Percentiles rank a stretch among this genome's conserved stretches.
phyloP scores from a whole-genome alignment of 2,329 filamentous ascomycete genomes.

The Sarocladiaceae sp. region DNA sequence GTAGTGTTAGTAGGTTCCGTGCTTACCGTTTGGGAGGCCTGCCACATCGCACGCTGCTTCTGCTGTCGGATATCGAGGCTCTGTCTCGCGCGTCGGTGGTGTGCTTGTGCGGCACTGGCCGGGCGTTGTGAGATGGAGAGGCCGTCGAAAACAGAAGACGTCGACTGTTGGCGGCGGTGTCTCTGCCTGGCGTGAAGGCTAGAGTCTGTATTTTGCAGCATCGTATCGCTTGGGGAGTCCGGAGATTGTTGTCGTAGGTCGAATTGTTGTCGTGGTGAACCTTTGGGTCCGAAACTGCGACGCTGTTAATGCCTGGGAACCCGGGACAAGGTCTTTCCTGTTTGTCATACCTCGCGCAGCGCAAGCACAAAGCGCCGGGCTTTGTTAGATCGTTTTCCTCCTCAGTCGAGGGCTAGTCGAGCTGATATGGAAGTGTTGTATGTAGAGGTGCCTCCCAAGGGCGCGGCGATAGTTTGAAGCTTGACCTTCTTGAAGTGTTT shows the following conservation, averaged over 20 bases:
- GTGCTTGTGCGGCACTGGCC: conserved; percentile 16
- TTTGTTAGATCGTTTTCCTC: conserved; percentile 34
- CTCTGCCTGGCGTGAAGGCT: conserved; percentile 57
- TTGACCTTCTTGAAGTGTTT: background rate
- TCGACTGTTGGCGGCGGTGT: conserved; percentile 85
- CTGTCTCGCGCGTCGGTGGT: conserved; percentile 72
- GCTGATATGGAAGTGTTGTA: background rate
- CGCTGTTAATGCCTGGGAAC: background rate
- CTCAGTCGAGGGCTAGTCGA: conserved; percentile 36
- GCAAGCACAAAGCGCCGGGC: conserved; percentile 78
- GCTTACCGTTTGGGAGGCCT: conserved; percentile 37
- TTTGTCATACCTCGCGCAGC: conserved; percentile 67
- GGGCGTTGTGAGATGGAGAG: conserved; percentile 63
- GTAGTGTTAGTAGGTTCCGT: conserved; percentile 44
- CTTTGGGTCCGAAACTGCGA: conserved; percentile 39
- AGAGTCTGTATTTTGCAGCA: conserved; percentile 72
- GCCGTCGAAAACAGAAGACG: conserved; percentile 70
- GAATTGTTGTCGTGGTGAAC: conserved; percentile 42
- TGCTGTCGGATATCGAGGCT: conserved; percentile 69
- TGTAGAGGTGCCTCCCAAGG: conserved; percentile 2
- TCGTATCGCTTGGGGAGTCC: conserved; percentile 65
- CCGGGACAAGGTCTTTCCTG: conserved; percentile 13
- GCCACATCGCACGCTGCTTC: conserved; percentile 19
- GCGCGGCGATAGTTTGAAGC: background rate
- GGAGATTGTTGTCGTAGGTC: conserved; percentile 51